Conservation (phyloP, 495 filamentous ascomycete genomes). For the Choiromyces venosus region DNA sequence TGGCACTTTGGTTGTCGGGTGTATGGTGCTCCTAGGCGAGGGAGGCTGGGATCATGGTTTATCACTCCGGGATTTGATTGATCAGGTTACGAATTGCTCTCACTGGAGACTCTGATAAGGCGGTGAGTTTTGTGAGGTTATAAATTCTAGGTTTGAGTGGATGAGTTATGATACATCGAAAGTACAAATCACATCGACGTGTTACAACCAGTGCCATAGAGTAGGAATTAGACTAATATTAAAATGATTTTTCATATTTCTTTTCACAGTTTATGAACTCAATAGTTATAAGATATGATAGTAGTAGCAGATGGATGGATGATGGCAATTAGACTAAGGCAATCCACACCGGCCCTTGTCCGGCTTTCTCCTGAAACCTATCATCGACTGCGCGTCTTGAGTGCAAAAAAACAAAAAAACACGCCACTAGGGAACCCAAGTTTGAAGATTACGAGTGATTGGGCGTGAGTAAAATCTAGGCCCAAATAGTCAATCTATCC, state of each 20-base stretch:
- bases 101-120: not conserved
- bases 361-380: not conserved
- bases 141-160: not conserved
- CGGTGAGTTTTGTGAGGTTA: too few species aligned
- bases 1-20: not conserved
- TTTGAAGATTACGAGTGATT: not conserved
- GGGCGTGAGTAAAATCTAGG: not conserved
- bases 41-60: not conserved
- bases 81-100: not conserved
- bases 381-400: not conserved
- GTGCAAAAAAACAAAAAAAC: not conserved
- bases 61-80: not conserved
- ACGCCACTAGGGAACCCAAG: not conserved
- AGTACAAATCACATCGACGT: too few species aligned
- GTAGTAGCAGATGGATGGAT: not conserved
- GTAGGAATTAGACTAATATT: too few species aligned
- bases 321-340: not conserved
- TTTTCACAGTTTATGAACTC: too few species aligned
- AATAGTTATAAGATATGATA: too few species aligned
- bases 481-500: not conserved
- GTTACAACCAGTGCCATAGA: too few species aligned
- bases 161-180: too few species aligned
- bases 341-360: not conserved
- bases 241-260: too few species aligned
- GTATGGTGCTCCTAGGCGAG: not conserved